Conservation (phyloP, 1,284 basidiomycete species). For the Ceratobasidium sp. region DNA sequence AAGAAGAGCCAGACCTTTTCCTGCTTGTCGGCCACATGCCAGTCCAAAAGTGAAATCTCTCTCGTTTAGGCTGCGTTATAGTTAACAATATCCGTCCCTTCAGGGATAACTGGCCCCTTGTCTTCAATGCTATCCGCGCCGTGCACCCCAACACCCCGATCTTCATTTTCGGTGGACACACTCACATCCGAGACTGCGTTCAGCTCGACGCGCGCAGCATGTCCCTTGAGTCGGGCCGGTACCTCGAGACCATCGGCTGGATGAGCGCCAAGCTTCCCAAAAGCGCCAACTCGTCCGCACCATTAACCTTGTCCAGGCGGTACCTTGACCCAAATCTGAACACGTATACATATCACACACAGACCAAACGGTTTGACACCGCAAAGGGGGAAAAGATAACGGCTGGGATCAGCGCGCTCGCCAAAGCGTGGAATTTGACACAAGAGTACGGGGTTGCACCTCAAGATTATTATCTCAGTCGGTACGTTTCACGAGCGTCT, state of each 20-base stretch:
- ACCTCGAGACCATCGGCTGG: slow-evolving; percentile 84
- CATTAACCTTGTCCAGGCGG: slow-evolving; percentile 68
- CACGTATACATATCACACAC: slow-evolving; percentile 62
- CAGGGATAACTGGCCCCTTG: slow-evolving; percentile 61
- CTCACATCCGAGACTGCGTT: slow-evolving; percentile 78
- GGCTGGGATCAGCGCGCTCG: slow-evolving; percentile 59
- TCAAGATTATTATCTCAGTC: slow-evolving; percentile 69
- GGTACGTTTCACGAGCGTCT: slow-evolving; percentile 51
- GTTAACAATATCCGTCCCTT: slow-evolving; percentile 44
- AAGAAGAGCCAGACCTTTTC: slow-evolving; percentile 83
- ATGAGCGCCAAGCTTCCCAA: slow-evolving; percentile 51
- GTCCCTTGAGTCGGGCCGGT: slow-evolving; percentile 79
- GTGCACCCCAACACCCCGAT: slow-evolving; percentile 78
- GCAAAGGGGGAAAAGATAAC: slow-evolving; percentile 59
- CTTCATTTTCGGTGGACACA: slow-evolving; percentile 80
- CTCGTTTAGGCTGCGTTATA: neutral
- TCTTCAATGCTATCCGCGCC: slow-evolving; percentile 75
- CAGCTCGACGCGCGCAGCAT: slow-evolving; percentile 70
- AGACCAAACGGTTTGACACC: slow-evolving; percentile 62
- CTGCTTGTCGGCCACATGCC: slow-evolving; percentile 65
- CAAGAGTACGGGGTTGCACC: slow-evolving; percentile 72
- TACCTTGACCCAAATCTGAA: slow-evolving; percentile 78
- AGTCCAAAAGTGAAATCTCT: slow-evolving; percentile 15
- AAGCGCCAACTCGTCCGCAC: slow-evolving; percentile 50
- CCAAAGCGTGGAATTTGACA: slow-evolving; percentile 60